Conservation (phyloP, 331 rosid genomes). For the Acacia concinna region DNA sequence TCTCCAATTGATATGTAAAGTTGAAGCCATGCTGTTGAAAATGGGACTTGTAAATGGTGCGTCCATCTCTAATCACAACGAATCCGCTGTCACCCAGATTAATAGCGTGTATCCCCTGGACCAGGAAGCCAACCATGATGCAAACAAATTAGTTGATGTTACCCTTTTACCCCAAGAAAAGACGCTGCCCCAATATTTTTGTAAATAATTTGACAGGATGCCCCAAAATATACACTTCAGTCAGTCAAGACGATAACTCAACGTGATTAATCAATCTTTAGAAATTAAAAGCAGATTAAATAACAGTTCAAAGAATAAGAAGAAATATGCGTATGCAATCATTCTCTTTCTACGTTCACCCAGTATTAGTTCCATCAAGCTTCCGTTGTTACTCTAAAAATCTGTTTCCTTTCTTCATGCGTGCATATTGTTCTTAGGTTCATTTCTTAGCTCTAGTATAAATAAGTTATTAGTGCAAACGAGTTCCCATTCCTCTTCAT, state of each 20-base stretch:
- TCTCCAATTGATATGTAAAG: slow-evolving; percentile 84
- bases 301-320: neutral
- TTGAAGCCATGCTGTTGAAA: slow-evolving; percentile 88
- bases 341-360: too few relatives aligned
- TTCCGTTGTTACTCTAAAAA: neutral
- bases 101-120: slow-evolving; percentile 81
- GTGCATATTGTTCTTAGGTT: neutral
- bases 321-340: neutral
- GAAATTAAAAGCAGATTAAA: slow-evolving; percentile 2
- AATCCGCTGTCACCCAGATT: slow-evolving; percentile 97
- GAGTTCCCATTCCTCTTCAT: neutral
- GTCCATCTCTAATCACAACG: slow-evolving; percentile 81
- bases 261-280: slow-evolving; percentile 7
- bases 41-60: slow-evolving; percentile 76
- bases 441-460: neutral
- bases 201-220: neutral
- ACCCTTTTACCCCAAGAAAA: slow-evolving; percentile 2
- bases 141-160: slow-evolving; percentile 1
- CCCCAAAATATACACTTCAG: neutral
- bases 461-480: neutral
- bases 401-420: neutral
- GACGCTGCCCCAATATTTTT: neutral
- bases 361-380: neutral
- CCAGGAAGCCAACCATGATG: slow-evolving; percentile 26
- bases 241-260: slow-evolving; percentile 18